Evolutionary conservation across 306 rosid genomes (phyloP), one percentile per base, ranked within the genome.

Genomic region (Ormosia emarginata): DNA sequence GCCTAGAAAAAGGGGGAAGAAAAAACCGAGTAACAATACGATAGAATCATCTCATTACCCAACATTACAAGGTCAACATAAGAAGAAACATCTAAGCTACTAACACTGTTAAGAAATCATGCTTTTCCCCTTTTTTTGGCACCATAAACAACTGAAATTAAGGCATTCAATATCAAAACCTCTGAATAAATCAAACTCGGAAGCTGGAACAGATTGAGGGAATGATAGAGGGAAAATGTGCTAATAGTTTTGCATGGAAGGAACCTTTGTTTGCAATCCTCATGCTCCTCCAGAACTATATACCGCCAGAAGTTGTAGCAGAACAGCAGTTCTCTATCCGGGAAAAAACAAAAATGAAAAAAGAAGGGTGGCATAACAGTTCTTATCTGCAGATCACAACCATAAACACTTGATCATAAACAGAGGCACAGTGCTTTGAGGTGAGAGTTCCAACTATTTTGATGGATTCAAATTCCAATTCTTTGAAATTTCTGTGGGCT

Each of bases 391-490:
- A 64, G 61, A 44, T 43, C 67, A 76, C 53, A 68, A 47, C 64
- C 84, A 62, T 64, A 65, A 36, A 82, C 80, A 77, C 40, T 52
- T 49, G 17, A 80, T 57, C 75, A 59, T 73, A 13, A 56, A 72
- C 78, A 59, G 40, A 24, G 57, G 43, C 12, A 57, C 34, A 15
- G 29, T 47, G 64, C 88, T 80, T 43, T 15, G 10, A 57, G 74
- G 75, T 50, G 63, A 59, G 55, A 53, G 49, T 53, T 67, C 52
- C 29, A 75, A 83, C 84, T 85, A 89, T 82, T 88, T 88, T 39
- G 86, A 88, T 3, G 81, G 83, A 14, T 78, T 52, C 74, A 74
- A 69, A 83, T 86, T 85, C 92, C 89, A 86, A 75, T 75, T 87
- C 85, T 85, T 86, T n/a, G 90, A 74, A 33, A 80, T 76, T 56